Conservation (phyloP, 495 filamentous ascomycete species). For the Lasiosphaeria ovina region DNA sequence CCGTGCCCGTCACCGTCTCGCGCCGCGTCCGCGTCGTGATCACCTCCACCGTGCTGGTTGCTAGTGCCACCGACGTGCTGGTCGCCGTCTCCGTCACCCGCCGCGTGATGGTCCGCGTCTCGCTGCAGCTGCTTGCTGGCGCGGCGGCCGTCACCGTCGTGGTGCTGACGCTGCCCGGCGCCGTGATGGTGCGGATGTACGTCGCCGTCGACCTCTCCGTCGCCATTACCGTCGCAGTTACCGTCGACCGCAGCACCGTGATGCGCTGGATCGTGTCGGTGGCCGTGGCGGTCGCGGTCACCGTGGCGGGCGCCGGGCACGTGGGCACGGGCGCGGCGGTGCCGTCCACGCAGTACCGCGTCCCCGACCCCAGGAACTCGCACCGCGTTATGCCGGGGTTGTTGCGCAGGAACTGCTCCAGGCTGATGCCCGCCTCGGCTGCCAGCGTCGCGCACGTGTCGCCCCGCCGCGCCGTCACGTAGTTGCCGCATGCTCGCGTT, state of each 20-base stretch:
- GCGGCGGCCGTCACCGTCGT: neutral
- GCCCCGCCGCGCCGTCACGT: conserved; percentile 14
- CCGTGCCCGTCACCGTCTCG: neutral
- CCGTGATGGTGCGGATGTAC: neutral
- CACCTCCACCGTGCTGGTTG: neutral
- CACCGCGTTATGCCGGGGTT: conserved; percentile 19
- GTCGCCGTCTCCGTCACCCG: neutral
- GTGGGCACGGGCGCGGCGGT: neutral
- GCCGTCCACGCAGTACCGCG: conserved; percentile 18
- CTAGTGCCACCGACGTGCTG: neutral
- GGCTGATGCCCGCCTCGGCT: conserved; percentile 12
- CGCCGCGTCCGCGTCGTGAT: neutral
- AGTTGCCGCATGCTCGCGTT: conserved; percentile 9
- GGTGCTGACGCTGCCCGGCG: neutral
- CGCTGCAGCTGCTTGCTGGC: neutral
- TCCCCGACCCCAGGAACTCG: conserved; percentile 13
- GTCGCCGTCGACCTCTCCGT: neutral
- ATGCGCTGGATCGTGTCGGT: neutral
- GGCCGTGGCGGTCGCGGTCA: neutral
- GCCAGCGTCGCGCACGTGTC: conserved; percentile 21
- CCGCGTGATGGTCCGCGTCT: neutral
- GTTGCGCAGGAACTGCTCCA: conserved; percentile 20
- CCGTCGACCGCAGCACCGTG: neutral
- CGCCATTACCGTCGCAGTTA: neutral
- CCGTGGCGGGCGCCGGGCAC: neutral